Percentiles rank a stretch among this genome's conserved stretches.
phyloP scores from a whole-genome alignment of 176 grass and related monocot species.

The Lolium perenne region DNA sequence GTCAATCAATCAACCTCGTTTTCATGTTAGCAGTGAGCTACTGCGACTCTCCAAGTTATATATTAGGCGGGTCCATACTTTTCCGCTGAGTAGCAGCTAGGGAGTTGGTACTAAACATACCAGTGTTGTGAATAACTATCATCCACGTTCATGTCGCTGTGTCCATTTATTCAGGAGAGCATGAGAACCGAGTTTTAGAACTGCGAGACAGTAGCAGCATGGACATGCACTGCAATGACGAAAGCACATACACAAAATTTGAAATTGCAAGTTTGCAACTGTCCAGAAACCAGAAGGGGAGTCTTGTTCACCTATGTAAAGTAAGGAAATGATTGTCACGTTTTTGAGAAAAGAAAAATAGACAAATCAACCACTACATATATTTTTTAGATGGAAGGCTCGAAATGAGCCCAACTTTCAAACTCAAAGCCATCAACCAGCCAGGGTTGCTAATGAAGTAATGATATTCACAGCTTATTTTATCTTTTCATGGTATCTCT shows the following conservation, averaged over 20 bases:
- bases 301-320: too few species aligned
- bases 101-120: not conserved
- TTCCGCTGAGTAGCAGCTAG: not conserved
- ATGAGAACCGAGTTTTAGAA: not conserved
- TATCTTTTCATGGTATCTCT: too few species aligned
- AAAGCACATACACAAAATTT: not conserved
- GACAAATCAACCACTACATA: too few species aligned
- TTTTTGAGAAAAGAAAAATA: too few species aligned
- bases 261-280: too few species aligned
- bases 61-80: not conserved
- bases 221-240: not conserved
- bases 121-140: not conserved
- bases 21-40: not conserved
- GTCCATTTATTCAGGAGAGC: slow-evolving; percentile 9
- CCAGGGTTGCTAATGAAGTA: too few species aligned
- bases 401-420: too few species aligned
- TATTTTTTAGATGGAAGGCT: too few species aligned
- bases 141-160: slow-evolving; percentile 26
- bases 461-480: too few species aligned
- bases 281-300: too few species aligned
- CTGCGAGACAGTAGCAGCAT: not conserved
- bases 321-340: too few species aligned
- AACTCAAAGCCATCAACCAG: too few species aligned
- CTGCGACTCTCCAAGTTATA: not conserved
- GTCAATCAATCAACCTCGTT: not conserved